Evolutionary conservation across 805 yeast genomes (phyloP), one percentile per base, ranked within the genome.

Genomic region (Debaryomyces maramus): DNA sequence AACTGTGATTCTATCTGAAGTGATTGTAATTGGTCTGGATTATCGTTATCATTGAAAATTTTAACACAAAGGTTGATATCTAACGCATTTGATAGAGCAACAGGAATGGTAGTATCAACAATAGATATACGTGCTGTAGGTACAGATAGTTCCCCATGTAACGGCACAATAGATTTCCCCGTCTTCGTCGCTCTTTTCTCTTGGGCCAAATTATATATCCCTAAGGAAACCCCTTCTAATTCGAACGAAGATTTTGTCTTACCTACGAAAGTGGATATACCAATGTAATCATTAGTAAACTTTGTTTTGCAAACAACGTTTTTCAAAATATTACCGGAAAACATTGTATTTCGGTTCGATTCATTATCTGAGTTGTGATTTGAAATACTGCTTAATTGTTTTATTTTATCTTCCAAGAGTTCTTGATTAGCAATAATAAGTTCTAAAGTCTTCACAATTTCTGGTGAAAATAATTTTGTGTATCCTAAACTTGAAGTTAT

Each of bases 1-100:
- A 75, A 75, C 4, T 78, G 72, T 3, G 87, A 80, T 38, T 74
- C 80, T 1, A 84, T 55, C 44, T 81, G 83, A 3, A 83, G 60
- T 0, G 78, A 67, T 41, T 74, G 78, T 2, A 64, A 51, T 2
- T 48, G 21, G 11, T 52, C 43, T 0, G 47, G 51, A 0, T 46
- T 47, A 3, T 56, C 62, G 6, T 53, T 33, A 27, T 59, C 67
- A 28, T 77, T 73, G n/a, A 61, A 45, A 10, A 80, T 48, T 51
- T 67, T 67, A 36, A 77, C 36, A n/a, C 62, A 48, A 45, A 80
- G 44, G 43, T 72, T 69, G 9, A 80, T 53, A 48, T 84, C 73
- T 21, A 70, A 32, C 4, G 70, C 34, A 14, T 63, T 68, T 1
- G 75, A 68, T 17, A 70, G 77, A 53, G 50, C 75, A 46, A 36